Evolutionary conservation across 2,329 filamentous ascomycete species (phyloP), one percentile per base, ranked within the genome.

Genomic region (Fusarium sp.): DNA sequence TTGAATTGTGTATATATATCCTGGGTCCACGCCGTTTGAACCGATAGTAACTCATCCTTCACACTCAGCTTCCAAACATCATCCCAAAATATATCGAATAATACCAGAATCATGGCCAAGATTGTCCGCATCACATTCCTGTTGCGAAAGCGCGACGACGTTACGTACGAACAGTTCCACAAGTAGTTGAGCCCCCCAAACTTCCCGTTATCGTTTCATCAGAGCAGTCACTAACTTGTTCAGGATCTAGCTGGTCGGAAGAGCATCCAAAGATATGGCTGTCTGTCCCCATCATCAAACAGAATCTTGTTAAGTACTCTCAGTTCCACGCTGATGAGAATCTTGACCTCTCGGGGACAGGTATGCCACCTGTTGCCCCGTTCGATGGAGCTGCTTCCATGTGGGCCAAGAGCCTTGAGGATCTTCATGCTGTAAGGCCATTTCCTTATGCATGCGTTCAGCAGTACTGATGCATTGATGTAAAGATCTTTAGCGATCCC

Each of bases 371-470:
- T 21, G 19, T 29, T 29, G 14, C 44, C 1, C 44, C 44, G 11
- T 46, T 46, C 2, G 44, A 46, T 11, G 44, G 44, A 16, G 25
- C 25, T 21, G 25, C 19, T 46, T 29, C 19, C 0, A 46, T 46
- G 44, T 46, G 44, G 44, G 44, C 44, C 0, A 29, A n/a, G 19
- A 46, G 25, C 19, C 44, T 29, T n/a, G 25, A 16, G 5, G 44
- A 29, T 1, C 44, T 46, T 1, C 44, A 46, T n/a, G 19, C 19
- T 46, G 44, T 46, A 29, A 46, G 31, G 5, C n/a, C n/a, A n/a
- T n/a, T n/a, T n/a, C n/a, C n/a, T n/a, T n/a, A 33, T 33, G 1
- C 4, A 16, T 0, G 1, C 8, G 2, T 46, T 46, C 16, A 4
- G 14, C 14, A 1, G 9, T 15, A 16, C 27, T 48, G 3, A 48